Evolutionary conservation across 768 basidiomycete genomes (phyloP), one percentile per base, ranked within the genome.

Genomic region (Leccinum disarticulatum): DNA sequence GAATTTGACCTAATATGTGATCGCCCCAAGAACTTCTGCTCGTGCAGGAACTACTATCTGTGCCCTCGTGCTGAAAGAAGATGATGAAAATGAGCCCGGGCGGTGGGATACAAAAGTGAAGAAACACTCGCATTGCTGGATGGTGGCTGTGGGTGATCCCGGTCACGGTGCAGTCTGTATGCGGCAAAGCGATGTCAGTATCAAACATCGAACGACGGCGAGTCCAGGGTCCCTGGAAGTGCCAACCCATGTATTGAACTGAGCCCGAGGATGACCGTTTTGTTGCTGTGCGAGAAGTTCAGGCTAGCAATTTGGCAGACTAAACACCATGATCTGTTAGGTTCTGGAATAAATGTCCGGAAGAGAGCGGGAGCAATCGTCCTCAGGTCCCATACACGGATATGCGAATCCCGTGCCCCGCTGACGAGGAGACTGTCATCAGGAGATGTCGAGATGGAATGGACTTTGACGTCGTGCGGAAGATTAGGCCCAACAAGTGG

Each of bases 341-440:
- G 66, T 27, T 54, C 53, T 15, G 62, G 19, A 27, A 59, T 59
- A n/a, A 59, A 51, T 9, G 58, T 51, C 9, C 36, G 54, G 51
- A 68, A 65, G 10, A 68, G 63, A 19, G 33, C 8, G 2, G 68
- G 63, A 30, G 59, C 58, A 11, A 65, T 49, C 1, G 3, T 22
- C 52, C 60, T 59, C 51, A 70, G 47, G 46, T 52, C 22, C 66
- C 68, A 69, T 14, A 65, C 46, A 43, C 59, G 61, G 17, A 68
- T 7, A 8, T 59, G 52, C 7, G 55, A 7, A 41, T 70, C 68
- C 33, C 50, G 55, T 43, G 64, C 38, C 9, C 64, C 68, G 30
- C 60, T 66, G 50, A 60, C 60, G 30, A 69, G 68, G 33, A 17
- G 54, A 13, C 48, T 47, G 19, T 61, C 59, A 25, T 60, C 54